phyloP scores from a whole-genome alignment of 2,329 filamentous ascomycete genomes.

The Didymella segeticola region DNA sequence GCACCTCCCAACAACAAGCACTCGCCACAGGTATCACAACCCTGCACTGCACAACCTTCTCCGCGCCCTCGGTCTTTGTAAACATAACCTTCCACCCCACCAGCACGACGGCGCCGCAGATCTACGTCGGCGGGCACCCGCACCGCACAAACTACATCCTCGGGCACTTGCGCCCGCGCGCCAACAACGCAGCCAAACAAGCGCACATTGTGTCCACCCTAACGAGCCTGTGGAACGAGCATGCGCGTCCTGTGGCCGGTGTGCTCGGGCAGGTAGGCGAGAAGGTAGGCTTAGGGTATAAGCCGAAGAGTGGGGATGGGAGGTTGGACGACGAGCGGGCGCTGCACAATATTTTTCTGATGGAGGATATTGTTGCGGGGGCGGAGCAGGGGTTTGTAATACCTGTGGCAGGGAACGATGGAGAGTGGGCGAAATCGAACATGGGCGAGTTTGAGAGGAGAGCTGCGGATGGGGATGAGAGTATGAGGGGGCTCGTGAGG shows the following conservation, averaged over 20 bases:
- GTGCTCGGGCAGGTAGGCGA: not conserved
- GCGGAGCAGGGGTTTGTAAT: conserved; percentile 37
- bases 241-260: not conserved
- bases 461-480: conserved; percentile 29
- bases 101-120: not conserved
- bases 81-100: conserved; percentile 49
- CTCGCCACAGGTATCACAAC: conserved; percentile 51
- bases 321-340: conserved; percentile 22
- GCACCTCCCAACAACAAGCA: conserved; percentile 46
- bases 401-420: conserved; percentile 32
- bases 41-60: conserved; percentile 53
- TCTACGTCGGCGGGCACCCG: conserved; percentile 5
- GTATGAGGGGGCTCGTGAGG: conserved; percentile 26
- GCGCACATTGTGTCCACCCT: conserved; percentile 19
- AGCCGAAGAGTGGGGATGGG: conserved; percentile 7
- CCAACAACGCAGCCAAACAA: conserved; percentile 16
- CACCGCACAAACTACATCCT: conserved; percentile 29
- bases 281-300: not conserved
- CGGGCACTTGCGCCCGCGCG: conserved; percentile 31
- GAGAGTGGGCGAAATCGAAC: conserved; percentile 31
- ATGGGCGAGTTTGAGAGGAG: conserved; percentile 31
- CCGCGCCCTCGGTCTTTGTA: conserved; percentile 53
- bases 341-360: conserved; percentile 37
- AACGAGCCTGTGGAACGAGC: conserved; percentile 28
- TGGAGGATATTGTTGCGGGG: conserved; percentile 35